Percentiles rank a stretch among this genome's conserved stretches.
Evolutionary conservation across 805 yeast species (phyloP).

Genomic region (Starmerella apis): DNA sequence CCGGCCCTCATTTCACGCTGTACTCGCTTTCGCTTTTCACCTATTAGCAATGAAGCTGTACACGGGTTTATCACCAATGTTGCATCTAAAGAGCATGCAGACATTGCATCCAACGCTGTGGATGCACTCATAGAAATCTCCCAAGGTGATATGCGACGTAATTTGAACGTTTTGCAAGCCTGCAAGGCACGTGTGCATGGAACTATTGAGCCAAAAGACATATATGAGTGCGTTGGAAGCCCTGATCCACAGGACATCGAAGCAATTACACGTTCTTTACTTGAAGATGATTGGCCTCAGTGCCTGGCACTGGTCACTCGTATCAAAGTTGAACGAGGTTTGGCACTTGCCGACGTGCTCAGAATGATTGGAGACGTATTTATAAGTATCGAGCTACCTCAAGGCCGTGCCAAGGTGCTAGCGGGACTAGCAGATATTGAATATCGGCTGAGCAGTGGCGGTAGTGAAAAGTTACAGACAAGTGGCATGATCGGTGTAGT

Average conservation of each 20-base stretch:
- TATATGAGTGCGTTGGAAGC: conserved; percentile 91
- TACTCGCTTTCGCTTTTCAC: conserved; percentile 87
- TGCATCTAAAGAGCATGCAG: conserved; percentile 53
- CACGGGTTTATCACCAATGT: conserved; percentile 58
- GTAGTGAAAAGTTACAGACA: conserved; percentile 78
- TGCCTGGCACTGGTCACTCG: conserved; percentile 56
- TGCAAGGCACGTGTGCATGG: conserved; percentile 65
- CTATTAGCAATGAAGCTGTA: conserved; percentile 59
- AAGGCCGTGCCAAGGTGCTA: conserved; percentile 53
- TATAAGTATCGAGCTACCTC: conserved; percentile 53
- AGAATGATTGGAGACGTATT: conserved; percentile 65
- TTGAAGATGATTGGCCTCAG: conserved; percentile 82
- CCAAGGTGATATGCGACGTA: conserved; percentile 95
- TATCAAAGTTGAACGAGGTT: conserved; percentile 62
- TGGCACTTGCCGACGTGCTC: conserved; percentile 79
- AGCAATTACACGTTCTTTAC: conserved; percentile 59
- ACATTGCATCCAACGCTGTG: conserved; percentile 49
- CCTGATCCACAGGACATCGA: conserved; percentile 84
- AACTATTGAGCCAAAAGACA: conserved; percentile 59
- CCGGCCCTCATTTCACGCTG: conserved; percentile 93
- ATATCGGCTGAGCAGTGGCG: conserved; percentile 84
- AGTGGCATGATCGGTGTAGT: conserved; percentile 85
- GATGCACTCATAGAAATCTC: conserved; percentile 58
- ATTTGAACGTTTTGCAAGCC: conserved; percentile 87
- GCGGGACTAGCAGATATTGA: conserved; percentile 77